phyloP scores from a whole-genome alignment of 2,329 filamentous ascomycete genomes.

The Xylaria multiplex region DNA sequence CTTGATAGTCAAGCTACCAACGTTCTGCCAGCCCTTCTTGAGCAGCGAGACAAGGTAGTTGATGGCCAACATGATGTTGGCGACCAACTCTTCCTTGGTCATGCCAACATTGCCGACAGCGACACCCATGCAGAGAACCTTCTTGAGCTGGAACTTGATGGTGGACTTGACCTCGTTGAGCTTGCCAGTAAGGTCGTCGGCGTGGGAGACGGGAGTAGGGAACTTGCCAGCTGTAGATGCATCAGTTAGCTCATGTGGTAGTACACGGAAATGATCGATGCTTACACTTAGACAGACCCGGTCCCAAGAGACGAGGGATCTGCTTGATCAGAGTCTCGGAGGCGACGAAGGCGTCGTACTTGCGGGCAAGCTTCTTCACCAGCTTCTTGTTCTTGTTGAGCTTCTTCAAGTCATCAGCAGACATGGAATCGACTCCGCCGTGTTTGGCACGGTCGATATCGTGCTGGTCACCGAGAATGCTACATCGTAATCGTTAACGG shows the following conservation, averaged over 20 bases:
- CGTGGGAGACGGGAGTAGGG: slow-evolving; percentile 97
- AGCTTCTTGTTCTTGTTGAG: slow-evolving; percentile 99
- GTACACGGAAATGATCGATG: slow-evolving; percentile 6
- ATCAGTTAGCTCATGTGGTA: slow-evolving; percentile 44
- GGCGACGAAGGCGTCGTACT: slow-evolving; percentile 99
- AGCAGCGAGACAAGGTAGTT: slow-evolving; percentile 99
- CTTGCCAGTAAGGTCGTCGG: slow-evolving; percentile 92
- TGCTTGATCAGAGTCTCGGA: slow-evolving; percentile 99
- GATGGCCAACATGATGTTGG: slow-evolving; percentile 99
- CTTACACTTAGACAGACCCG: slow-evolving; percentile 95
- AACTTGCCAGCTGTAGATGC: slow-evolving; percentile 88
- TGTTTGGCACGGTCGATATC: slow-evolving; percentile 99
- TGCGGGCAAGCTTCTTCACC: slow-evolving; percentile 99
- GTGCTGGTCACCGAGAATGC: slow-evolving; percentile 79
- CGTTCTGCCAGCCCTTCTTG: slow-evolving; percentile 99
- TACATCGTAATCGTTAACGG: slow-evolving; percentile 13
- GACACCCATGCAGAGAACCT: slow-evolving; percentile 99
- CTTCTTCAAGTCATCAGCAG: slow-evolving; percentile 99
- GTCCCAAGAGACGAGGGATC: slow-evolving; percentile 99
- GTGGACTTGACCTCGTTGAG: slow-evolving; percentile 99
- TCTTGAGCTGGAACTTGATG: slow-evolving; percentile 99
- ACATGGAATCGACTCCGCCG: slow-evolving; percentile 98
- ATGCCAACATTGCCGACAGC: slow-evolving; percentile 99
- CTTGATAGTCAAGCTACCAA: slow-evolving; percentile 99
- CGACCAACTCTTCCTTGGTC: slow-evolving; percentile 93